phyloP scores from a whole-genome alignment of 1,284 basidiomycete genomes.

The Thecaphora thlaspeos region DNA sequence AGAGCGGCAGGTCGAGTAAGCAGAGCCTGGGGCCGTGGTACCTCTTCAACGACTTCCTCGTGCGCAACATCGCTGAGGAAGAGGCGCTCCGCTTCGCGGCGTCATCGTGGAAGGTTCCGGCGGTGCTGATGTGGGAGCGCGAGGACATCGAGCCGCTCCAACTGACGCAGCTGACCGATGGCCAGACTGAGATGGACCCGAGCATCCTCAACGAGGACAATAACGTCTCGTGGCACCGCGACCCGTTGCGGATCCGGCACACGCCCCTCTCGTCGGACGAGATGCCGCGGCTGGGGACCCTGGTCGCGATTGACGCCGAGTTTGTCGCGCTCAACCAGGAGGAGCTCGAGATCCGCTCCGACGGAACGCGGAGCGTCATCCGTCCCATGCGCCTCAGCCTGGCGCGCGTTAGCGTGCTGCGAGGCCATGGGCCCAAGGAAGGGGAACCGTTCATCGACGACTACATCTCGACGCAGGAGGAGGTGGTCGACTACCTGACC shows the following conservation, averaged over 20 bases:
- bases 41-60: constrained; percentile 95
- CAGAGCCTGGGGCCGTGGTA: constrained; percentile 66
- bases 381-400: constrained; percentile 86
- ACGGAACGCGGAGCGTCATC: constrained; percentile 88
- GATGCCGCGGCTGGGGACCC: constrained; percentile 75
- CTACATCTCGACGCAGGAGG: constrained; percentile 91
- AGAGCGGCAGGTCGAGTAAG: constrained; percentile 18
- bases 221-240: constrained; percentile 69
- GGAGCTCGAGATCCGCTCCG: constrained; percentile 89
- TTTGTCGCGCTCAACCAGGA: constrained; percentile 96
- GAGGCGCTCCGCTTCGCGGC: constrained; percentile 84
- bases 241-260: constrained; percentile 73
- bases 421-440: constrained; percentile 76
- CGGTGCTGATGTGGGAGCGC: constrained; percentile 82
- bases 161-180: constrained; percentile 18
- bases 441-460: constrained; percentile 95
- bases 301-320: constrained; percentile 94
- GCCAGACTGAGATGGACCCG: constrained; percentile 35
- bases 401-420: constrained; percentile 88
- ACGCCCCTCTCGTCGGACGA: constrained; percentile 72
- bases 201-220: constrained; percentile 78
- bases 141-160: constrained; percentile 62
- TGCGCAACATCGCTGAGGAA: constrained; percentile 75
- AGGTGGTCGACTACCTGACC: constrained; percentile 92
- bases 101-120: constrained; percentile 87